Evolutionary conservation across 169 alveolate genomes (phyloP), one percentile per base, ranked within the genome.

Genomic region (Plasmodium gonderi): DNA sequence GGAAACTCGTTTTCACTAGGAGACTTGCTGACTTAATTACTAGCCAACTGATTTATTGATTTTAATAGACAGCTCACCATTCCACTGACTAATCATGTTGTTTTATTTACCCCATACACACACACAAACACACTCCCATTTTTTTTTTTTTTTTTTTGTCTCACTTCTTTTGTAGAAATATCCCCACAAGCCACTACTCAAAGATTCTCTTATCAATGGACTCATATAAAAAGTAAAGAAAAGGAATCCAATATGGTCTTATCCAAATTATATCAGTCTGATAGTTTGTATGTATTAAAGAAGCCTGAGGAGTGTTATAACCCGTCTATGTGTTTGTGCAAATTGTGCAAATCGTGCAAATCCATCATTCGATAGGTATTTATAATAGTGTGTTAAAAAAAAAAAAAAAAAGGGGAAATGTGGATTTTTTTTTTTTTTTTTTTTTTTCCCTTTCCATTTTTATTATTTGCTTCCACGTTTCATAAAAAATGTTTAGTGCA

Each of bases 101-200:
- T n/a, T n/a, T n/a, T n/a, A n/a, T n/a, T n/a, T n/a, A n/a, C n/a
- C n/a, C n/a, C n/a, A n/a, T n/a, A n/a, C 51, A 9, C 51, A 42
- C 51, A 42, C 4, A 42, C 9, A 4, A 9, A 4, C 9, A 6
- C 51, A 6, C 51, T 42, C 64, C 49, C 33, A 68, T 40, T 54
- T 72, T 38, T 68, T 47, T 29, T 31, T 17, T 38, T n/a, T 20
- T 26, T 42, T 36, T 11, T 36, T 29, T 49, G 14, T 40, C 42
- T 54, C 40, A 2, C 3, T 45, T 17, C 81, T 33, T 45, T 20
- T 38, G 44, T 76, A 83, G 92, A 83, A 83, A 45, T 40, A 69
- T 83, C 17, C 92, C 92, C 33, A 12, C 64, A 17, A 83, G 92
- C 26, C 17, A 64, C 72, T 83, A 83, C 82, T 69, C 92, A 12